A percentile compares a stretch with the other conserved stretches of the same genome.
These are phyloP conservation scores for Ceratobasidium sp. DNA, from an alignment of 1,284 basidiomycete genomes.

Conservation along the genomic window DNA sequence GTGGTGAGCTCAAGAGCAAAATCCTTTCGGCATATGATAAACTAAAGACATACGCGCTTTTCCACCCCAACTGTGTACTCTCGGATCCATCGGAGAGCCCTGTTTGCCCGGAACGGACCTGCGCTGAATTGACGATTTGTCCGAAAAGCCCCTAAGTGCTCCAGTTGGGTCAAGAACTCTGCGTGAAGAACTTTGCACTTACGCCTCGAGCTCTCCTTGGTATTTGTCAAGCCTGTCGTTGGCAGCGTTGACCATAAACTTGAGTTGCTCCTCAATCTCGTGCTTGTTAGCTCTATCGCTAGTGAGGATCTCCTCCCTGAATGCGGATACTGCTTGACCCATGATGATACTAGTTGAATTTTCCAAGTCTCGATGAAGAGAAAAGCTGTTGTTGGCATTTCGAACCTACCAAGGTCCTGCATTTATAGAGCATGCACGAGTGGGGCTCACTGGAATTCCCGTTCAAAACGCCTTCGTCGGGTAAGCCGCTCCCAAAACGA, in stretches of 20 bases:
- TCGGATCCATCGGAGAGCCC: slow-evolving; percentile 32
- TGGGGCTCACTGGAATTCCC: too few relatives aligned
- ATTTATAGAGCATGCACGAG: too few relatives aligned
- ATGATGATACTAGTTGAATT: too few relatives aligned
- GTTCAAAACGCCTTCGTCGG: too few relatives aligned
- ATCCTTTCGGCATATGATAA: too few relatives aligned
- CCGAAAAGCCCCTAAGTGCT: slow-evolving; percentile 8
- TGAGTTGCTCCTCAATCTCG: slow-evolving; percentile 36
- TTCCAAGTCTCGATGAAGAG: too few relatives aligned
- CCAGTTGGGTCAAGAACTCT: neutral
- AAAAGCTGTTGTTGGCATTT: too few relatives aligned
- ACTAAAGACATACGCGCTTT: slow-evolving; percentile 1
- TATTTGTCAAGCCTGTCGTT: slow-evolving; percentile 29
- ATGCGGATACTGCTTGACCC: too few relatives aligned
- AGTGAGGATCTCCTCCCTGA: neutral
- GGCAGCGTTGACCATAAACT: slow-evolving; percentile 26
- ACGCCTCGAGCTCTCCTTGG: slow-evolving; percentile 36
- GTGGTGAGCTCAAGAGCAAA: too few relatives aligned
- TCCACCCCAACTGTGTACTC: slow-evolving; percentile 24
- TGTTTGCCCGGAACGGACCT: slow-evolving; percentile 27
- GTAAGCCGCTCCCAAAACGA: too few relatives aligned
- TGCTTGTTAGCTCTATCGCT: slow-evolving; percentile 10
- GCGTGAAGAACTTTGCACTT: neutral
- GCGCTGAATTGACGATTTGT: neutral
- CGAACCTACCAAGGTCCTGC: too few relatives aligned